Base-by-base conservation (phyloP, 2,329 filamentous ascomycete genomes). In the Epichloe bromicola region DNA sequence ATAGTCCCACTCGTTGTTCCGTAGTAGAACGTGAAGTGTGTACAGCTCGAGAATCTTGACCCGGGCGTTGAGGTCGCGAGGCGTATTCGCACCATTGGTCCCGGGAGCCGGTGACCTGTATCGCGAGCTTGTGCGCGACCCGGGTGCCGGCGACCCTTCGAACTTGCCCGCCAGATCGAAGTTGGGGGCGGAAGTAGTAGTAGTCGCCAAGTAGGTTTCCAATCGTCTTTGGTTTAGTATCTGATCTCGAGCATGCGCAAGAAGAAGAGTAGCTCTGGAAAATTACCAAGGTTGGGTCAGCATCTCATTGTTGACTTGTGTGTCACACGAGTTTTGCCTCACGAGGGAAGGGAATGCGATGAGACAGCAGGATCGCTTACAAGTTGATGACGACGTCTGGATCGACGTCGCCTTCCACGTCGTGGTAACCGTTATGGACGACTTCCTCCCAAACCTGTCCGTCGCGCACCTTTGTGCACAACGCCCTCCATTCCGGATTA, bases 1-100 rank as follows among this genome's bases (percentile, higher is more conserved):
- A 60, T 96, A 96, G 53, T 95, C 88, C 93, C 93, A 98, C 69
- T 97, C 89, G 51, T 88, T 83, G 59, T 96, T 97, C 49, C 88
- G 79, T 5, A 91, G 82, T n/a, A 98, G 79, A 7, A 97, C 88
- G 63, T 98, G 93, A 4, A 98, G 76, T 1, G 89, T 94, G 66
- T 96, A 98, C 8, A 98, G 76, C 69, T 98, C 93, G 48, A 98
- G 79, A 41, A 98, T 86, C 70, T 94, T 95, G 56, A 96, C 83
- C 44, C 89, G 79, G 4, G 88, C 83, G 58, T 86, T 84, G 37
- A 95, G 78, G 63, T 95, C 88, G 55, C 87, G 82, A 0, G 88
- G 88, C 0, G 88, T 94, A 62, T 88, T 83, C 40, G 88, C 83
- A 53, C 87, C 88, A 53, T 78, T 80, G 15, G 70, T 61, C 36